Evolutionary conservation across 257 asterid species (phyloP).

Genomic region (Solanum tarapatanum): DNA sequence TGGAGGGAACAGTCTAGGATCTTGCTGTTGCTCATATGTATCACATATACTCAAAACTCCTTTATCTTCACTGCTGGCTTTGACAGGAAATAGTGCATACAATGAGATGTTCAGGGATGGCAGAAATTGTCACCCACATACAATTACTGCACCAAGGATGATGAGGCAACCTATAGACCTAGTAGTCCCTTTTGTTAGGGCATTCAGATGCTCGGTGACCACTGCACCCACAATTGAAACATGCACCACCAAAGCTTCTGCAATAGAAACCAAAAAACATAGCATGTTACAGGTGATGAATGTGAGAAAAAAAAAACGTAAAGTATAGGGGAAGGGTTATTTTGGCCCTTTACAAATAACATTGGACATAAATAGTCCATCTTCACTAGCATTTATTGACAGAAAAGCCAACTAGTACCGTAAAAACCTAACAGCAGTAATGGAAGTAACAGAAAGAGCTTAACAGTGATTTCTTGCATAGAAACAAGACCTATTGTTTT

Average conservation of each 20-base stretch:
- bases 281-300: neutral
- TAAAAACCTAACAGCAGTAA: neutral
- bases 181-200: conserved; percentile 53
- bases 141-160: neutral
- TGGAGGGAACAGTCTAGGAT: neutral
- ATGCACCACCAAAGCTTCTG: conserved; percentile 73
- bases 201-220: conserved; percentile 96
- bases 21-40: neutral
- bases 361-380: neutral
- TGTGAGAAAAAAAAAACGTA: neutral
- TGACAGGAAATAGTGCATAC: neutral
- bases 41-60: neutral
- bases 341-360: neutral
- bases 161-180: neutral
- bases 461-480: neutral
- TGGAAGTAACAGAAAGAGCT: neutral
- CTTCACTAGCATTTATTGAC: neutral
- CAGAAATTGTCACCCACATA: neutral
- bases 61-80: conserved; percentile 3
- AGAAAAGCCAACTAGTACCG: neutral
- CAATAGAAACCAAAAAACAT: neutral
- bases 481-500: neutral
- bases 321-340: neutral
- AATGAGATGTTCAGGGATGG: neutral
- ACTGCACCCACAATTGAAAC: conserved; percentile 71